These are phyloP conservation scores for Eucommia ulmoides DNA, from an alignment of 257 asterid genomes.

Conservation along the genomic window DNA sequence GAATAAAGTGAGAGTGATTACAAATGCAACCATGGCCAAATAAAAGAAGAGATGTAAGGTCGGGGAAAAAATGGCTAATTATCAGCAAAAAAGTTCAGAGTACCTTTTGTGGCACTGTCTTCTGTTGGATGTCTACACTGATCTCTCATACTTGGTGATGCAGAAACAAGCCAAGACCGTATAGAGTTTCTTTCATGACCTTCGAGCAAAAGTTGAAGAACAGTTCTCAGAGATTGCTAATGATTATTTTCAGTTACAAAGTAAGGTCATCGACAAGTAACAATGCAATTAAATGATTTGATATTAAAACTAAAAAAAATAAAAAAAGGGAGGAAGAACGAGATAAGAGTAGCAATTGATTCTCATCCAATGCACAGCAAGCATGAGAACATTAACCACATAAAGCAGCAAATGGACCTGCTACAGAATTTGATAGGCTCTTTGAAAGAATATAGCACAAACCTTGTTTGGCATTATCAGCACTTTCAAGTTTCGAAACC, in stretches of 20 bases:
- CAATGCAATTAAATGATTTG: not conserved
- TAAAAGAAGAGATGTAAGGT: no score
- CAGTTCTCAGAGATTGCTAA: no score
- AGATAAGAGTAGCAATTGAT: no score
- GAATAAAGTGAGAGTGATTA: no score
- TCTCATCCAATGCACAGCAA: not conserved
- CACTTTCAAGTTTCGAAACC: conserved; percentile 86
- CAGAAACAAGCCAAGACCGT: conserved; percentile 65
- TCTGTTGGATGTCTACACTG: not conserved
- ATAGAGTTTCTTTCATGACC: conserved; percentile 54
- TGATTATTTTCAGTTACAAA: not conserved
- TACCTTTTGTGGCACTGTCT: no score
- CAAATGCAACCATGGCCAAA: no score
- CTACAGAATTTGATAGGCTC: not conserved
- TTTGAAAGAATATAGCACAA: conserved; percentile 6
- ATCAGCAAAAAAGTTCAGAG: no score
- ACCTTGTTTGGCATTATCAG: conserved; percentile 56
- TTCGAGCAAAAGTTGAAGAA: conserved; percentile 19
- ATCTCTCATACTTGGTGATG: conserved; percentile 29
- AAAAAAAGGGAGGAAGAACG: not conserved
- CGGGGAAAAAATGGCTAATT: no score
- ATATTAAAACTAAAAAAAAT: not conserved
- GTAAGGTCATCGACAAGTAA: not conserved
- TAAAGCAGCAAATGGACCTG: not conserved
- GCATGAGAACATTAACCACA: not conserved